Evolutionary conservation across 139 green algal species (phyloP).

Genomic region (Tetraselmis striata): DNA sequence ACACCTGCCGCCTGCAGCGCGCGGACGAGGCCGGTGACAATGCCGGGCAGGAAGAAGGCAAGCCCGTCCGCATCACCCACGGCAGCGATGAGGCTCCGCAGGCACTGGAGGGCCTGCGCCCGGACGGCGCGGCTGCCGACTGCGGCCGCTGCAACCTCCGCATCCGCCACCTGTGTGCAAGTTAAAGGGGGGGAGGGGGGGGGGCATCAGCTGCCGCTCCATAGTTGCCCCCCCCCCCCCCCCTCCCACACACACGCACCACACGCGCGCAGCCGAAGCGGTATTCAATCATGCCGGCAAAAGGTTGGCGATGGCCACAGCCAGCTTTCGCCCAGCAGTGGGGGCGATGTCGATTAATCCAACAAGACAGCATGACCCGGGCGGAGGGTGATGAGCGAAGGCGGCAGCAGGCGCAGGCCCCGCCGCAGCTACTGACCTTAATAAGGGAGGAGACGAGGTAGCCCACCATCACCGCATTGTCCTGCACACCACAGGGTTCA

Average conservation of each 20-base stretch:
- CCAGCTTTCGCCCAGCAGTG: too few relatives aligned
- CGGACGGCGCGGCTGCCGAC: slow-evolving; percentile 47
- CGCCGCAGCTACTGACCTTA: neutral
- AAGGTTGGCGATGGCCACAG: too few relatives aligned
- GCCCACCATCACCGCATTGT: slow-evolving; percentile 32
- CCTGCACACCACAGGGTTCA: too few relatives aligned
- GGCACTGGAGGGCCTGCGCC: slow-evolving; percentile 25
- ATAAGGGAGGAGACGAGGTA: slow-evolving; percentile 35
- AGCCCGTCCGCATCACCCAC: slow-evolving; percentile 28
- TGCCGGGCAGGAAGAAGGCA: slow-evolving; percentile 62
- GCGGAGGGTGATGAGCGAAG: neutral
- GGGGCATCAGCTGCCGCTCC: too few relatives aligned
- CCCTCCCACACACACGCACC: too few relatives aligned
- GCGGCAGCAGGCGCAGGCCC: too few relatives aligned
- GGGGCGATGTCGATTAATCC: too few relatives aligned
- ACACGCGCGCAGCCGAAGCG: too few relatives aligned
- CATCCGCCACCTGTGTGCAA: slow-evolving; percentile 34
- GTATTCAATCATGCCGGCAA: too few relatives aligned
- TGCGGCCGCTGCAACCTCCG: slow-evolving; percentile 32
- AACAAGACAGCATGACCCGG: too few relatives aligned
- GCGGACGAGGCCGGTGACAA: slow-evolving; percentile 45
- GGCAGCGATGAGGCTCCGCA: slow-evolving; percentile 33
- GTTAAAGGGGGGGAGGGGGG: too few relatives aligned
- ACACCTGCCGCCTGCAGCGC: slow-evolving; percentile 37
- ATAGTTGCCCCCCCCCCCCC: too few relatives aligned